Evolutionary conservation across 1,139 yeast genomes (phyloP), one percentile per base, ranked within the genome.

Genomic region (Diutina sp.): DNA sequence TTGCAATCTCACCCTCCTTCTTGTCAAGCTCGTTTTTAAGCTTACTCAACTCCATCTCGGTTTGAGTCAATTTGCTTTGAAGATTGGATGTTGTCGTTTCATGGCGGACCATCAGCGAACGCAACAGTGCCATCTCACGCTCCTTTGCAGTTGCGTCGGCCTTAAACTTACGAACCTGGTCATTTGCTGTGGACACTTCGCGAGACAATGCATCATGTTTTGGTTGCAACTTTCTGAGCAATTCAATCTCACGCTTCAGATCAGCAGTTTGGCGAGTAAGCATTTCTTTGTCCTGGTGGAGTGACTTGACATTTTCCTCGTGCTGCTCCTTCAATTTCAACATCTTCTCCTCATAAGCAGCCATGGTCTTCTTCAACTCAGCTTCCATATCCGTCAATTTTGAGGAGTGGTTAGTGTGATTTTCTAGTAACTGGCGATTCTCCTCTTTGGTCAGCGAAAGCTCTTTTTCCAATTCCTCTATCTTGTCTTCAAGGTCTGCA

Each of bases 401-500:
- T 6, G 41, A 35, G 14, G 41, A 30, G 35, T 51, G 32, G 12
- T 14, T 9, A 16, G 50, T 46, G 9, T 25, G 25, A 16, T 14
- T 21, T 14, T 46, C 30, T 8, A 25, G 32, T n/a, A 25, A 25
- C n/a, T 21, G 30, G 30, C 50, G 50, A 12, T 46, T 7, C 9
- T 25, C 30, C 50, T 46, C 32, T 35, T 47, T 25, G 8, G 7
- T 7, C 25, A 35, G 41, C 14, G 41, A 35, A 12, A 11, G 41
- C 5, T 28, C 35, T 9, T 47, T 32, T 41, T 59, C 57, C 18
- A 61, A 51, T 6, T 53, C 54, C 6, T 53, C 57, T 11, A 50
- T 16, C 21, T 58, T 59, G 5, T 61, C 61, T 6, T 58, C 59
- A 55, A 63, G 58, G 30, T 61, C 60, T 46, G 59, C 59, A 60